Conservation (phyloP, 2,329 filamentous ascomycete species). For the Colletotrichum liaoningense region DNA sequence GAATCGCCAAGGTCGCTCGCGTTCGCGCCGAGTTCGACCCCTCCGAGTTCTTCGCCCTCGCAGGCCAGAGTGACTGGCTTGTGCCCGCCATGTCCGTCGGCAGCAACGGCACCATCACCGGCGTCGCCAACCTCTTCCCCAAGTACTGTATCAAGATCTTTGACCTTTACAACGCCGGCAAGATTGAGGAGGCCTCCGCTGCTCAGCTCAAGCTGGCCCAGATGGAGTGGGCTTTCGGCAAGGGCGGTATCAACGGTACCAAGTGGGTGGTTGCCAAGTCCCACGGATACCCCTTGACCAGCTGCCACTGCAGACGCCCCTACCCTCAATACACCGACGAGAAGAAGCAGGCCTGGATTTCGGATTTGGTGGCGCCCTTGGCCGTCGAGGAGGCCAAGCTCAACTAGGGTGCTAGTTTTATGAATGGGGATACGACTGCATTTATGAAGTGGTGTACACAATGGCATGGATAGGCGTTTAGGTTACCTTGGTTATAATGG, state of each 20-base stretch:
- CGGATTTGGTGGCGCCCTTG: constrained; percentile 33
- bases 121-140: constrained; percentile 72
- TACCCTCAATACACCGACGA: constrained; percentile 60
- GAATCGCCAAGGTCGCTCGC: constrained; percentile 77
- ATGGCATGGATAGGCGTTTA: not conserved
- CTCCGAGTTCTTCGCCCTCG: constrained; percentile 73
- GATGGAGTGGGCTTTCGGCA: constrained; percentile 67
- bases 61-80: constrained; percentile 80
- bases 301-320: constrained; percentile 63
- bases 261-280: constrained; percentile 69
- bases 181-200: constrained; percentile 57
- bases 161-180: constrained; percentile 59
- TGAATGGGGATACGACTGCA: not conserved
- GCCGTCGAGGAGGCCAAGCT: constrained; percentile 35
- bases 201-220: constrained; percentile 63
- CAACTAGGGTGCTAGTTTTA: not conserved
- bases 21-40: constrained; percentile 62
- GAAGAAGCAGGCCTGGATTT: constrained; percentile 48
- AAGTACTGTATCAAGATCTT: constrained; percentile 61
- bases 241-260: constrained; percentile 70
- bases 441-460: not conserved
- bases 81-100: constrained; percentile 69
- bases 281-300: constrained; percentile 62
- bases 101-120: constrained; percentile 70
- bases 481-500: not conserved